Conservation (phyloP, 2,329 filamentous ascomycete genomes). For the Monilinia aucupariae region DNA sequence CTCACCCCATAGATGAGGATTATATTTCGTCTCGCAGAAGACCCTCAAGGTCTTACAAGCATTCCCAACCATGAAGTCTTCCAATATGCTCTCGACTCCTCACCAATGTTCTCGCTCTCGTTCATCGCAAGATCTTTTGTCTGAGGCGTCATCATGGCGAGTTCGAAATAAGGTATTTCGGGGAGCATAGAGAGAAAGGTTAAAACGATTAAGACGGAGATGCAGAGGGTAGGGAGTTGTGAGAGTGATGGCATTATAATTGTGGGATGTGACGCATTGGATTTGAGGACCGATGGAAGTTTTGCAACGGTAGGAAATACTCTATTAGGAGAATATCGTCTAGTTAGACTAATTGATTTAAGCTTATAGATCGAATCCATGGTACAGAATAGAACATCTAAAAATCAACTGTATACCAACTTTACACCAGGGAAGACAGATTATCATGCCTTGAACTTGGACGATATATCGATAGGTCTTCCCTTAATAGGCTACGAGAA, state of each 20-base stretch:
- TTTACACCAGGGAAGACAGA: no score
- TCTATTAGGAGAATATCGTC: not conserved
- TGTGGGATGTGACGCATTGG: not conserved
- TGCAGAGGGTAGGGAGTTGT: not conserved
- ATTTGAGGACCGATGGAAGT: not conserved
- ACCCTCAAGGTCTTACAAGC: constrained; percentile 41
- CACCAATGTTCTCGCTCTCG: constrained; percentile 43
- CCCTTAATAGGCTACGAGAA: no score
- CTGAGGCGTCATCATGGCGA: constrained; percentile 20
- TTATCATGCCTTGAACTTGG: no score
- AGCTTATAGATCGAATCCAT: no score
- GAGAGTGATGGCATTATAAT: not conserved
- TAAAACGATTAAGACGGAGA: not conserved
- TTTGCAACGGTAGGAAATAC: not conserved
- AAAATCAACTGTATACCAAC: no score
- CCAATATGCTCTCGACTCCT: constrained; percentile 46
- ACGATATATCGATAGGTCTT: no score
- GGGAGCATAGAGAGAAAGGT: constrained; percentile 11
- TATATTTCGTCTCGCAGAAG: constrained; percentile 55
- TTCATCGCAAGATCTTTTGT: constrained; percentile 20
- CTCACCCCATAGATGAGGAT: constrained; percentile 45
- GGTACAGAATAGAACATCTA: no score
- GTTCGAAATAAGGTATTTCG: constrained; percentile 17
- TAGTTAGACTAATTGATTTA: no score
- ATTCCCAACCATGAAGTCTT: constrained; percentile 46